phyloP scores from a whole-genome alignment of 305 asterid genomes.

The Solanum hybrid region DNA sequence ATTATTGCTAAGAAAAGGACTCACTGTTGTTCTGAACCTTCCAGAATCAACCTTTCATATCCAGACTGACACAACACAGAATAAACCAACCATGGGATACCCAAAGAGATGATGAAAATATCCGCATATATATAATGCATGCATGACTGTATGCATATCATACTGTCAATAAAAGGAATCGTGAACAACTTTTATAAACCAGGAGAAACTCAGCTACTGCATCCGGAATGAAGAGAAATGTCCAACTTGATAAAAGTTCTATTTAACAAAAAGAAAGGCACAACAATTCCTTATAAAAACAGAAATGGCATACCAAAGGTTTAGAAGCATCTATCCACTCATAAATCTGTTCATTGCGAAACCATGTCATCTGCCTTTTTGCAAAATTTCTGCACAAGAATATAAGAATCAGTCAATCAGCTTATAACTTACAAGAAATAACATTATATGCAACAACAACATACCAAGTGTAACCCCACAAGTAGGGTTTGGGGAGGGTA shows the following conservation, averaged over 20 bases:
- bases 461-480: neutral
- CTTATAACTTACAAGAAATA: neutral
- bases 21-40: neutral
- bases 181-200: neutral
- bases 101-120: neutral
- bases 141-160: neutral
- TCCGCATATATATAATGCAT: neutral
- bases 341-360: constrained; percentile 84
- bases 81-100: neutral
- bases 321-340: constrained; percentile 92
- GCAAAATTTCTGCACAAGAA: constrained; percentile 71
- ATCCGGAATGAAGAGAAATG: neutral
- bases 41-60: neutral
- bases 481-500: neutral
- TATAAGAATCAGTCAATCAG: neutral
- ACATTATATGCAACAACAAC: neutral
- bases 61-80: neutral
- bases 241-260: neutral
- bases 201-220: neutral
- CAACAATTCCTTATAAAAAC: neutral
- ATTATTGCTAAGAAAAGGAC: neutral
- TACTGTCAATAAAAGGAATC: neutral
- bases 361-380: constrained; percentile 94
- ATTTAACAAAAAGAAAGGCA: neutral
- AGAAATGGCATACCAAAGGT: constrained; percentile 51